Conservation (phyloP, 2,329 filamentous ascomycete genomes). For the Verticillium nubilum region DNA sequence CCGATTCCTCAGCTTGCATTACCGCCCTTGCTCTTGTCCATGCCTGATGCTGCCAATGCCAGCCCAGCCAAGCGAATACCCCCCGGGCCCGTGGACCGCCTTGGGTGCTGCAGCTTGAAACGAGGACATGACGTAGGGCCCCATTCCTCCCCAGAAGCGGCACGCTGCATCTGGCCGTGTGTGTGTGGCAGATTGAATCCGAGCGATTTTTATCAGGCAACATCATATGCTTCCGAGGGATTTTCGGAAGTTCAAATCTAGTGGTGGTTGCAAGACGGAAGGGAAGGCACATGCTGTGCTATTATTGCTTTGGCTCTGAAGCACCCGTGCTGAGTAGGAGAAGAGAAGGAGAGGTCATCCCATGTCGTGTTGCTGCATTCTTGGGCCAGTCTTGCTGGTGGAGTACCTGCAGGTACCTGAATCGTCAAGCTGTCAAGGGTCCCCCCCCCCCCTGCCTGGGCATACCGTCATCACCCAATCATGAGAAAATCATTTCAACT, state of each 20-base stretch:
- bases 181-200: not conserved
- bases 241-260: too few species aligned
- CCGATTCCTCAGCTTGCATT: not conserved
- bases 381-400: not conserved
- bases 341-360: not conserved
- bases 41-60: not conserved
- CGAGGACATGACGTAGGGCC: not conserved
- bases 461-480: not conserved
- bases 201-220: not conserved
- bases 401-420: not conserved
- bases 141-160: not conserved
- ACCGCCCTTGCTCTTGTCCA: not conserved
- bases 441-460: not conserved
- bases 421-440: not conserved
- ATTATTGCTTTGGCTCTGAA: too few species aligned
- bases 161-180: not conserved
- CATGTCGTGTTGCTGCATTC: not conserved
- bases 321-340: too few species aligned
- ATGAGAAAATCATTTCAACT: not conserved
- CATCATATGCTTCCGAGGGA: not conserved
- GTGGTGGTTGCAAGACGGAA: too few species aligned
- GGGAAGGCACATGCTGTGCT: too few species aligned
- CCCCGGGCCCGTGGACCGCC: not conserved
- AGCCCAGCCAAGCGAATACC: not conserved
- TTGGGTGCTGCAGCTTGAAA: not conserved